phyloP scores from a whole-genome alignment of 495 filamentous ascomycete species.

The Hypomontagnella submonticulosa region DNA sequence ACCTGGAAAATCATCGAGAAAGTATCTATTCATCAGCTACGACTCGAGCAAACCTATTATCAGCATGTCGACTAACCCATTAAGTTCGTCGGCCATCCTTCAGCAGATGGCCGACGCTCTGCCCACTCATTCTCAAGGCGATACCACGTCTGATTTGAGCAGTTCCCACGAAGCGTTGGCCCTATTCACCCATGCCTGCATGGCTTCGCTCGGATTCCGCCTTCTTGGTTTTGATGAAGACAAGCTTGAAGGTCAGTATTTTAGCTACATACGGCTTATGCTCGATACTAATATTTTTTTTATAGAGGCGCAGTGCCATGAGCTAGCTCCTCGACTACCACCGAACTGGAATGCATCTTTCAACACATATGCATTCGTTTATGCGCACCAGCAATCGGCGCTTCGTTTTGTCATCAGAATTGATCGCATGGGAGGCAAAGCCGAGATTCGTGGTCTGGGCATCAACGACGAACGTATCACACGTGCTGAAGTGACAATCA shows the following conservation, averaged over 20 bases:
- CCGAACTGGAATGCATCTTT: conserved; percentile 78
- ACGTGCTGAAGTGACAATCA: conserved; percentile 76
- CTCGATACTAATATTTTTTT: conserved; percentile 2
- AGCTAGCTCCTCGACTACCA: conserved; percentile 70
- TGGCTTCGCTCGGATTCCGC: conserved; percentile 82
- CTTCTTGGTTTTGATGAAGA: conserved; percentile 87
- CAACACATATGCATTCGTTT: conserved; percentile 80
- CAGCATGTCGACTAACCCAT: conserved; percentile 46
- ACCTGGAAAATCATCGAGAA: conserved; percentile 9
- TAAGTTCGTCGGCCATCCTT: conserved; percentile 58
- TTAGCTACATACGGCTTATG: conserved; percentile 62
- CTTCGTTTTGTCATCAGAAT: conserved; percentile 86
- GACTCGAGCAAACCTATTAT: conserved; percentile 12
- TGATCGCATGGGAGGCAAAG: conserved; percentile 83
- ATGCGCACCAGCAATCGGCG: conserved; percentile 87
- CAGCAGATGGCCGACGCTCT: conserved; percentile 68
- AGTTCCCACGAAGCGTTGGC: conserved; percentile 86
- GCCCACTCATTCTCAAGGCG: conserved; percentile 60
- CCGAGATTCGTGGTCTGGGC: conserved; percentile 81
- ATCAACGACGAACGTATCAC: conserved; percentile 83
- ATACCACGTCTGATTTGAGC: conserved; percentile 70
- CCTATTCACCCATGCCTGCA: conserved; percentile 84
- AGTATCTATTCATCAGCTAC: not conserved
- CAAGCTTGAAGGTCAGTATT: conserved; percentile 54
- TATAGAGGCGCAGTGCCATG: conserved; percentile 55